Base-by-base conservation (phyloP, 2,329 filamentous ascomycete genomes). In the Emericellopsis atlantica region DNA sequence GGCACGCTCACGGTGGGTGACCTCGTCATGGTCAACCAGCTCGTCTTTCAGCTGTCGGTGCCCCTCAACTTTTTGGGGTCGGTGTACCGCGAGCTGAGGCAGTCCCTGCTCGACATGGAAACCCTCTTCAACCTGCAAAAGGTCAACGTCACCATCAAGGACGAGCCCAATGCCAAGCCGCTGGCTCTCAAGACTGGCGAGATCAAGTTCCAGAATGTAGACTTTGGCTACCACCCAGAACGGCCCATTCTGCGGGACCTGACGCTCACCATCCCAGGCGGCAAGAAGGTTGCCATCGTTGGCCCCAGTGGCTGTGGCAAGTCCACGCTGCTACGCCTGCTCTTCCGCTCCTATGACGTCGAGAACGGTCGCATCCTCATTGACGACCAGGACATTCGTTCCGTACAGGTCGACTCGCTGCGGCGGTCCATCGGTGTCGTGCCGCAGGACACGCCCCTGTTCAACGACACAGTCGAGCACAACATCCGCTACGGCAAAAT, bases 11-110 rank as follows among this genome's bases (percentile, higher is more conserved):
- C 90, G 0, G 89, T 98, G 12, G 92, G 92, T 44, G 93, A 98
- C 57, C 71, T 98, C 26, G 92, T 98, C 56, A 93, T 98, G 86
- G 87, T 98, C 50, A 98, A 98, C 60, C 92, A 96, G 67, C 79
- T 98, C 15, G 89, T 98, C 44, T 98, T 98, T 64, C 92, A 98
- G 63, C 79, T 98, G 6, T 95, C 88, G 0, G 87, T 98, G 4
- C 92, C 92, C 0, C 74, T 98, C 45, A 98, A 98, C 69, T 98
- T 98, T 61, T 70, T 98, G 4, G 92, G 92, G n/a, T 94, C 88
- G 12, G 90, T 98, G 11, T 98, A 98, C 59, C 83, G 92, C 51
- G 92, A 98, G 64, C 73, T 98, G 41, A 76, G 92, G 42, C 92
- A 98, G 64, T 95, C 87, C 18, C 70, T 98, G 36, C 70, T 98